These are phyloP conservation scores for Russula emetica DNA, from an alignment of 768 basidiomycete genomes.

Conservation along the genomic window DNA sequence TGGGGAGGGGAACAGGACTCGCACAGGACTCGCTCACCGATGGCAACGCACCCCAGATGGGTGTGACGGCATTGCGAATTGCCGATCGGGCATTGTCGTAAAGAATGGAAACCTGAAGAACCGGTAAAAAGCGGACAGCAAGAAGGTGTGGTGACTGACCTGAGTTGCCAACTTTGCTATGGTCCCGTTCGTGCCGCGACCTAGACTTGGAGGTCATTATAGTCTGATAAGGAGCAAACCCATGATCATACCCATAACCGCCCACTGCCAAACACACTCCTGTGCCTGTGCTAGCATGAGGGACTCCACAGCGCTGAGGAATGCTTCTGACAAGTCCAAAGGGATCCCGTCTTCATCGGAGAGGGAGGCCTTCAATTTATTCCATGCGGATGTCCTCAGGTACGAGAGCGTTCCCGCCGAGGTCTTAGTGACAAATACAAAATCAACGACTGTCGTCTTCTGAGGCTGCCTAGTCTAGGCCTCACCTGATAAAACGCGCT, in stretches of 20 bases:
- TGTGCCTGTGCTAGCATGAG: conserved; percentile 93
- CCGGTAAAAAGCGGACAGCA: background rate
- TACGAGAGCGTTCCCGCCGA: conserved; percentile 72
- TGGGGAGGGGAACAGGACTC: background rate
- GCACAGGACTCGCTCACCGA: conserved; percentile 41
- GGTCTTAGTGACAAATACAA: conserved; percentile 39
- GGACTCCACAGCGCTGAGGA: conserved; percentile 59
- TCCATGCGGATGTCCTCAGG: conserved; percentile 50
- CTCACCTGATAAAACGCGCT: conserved; percentile 64
- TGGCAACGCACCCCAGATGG: conserved; percentile 43
- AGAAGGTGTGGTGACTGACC: conserved; percentile 1
- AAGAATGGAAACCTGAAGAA: conserved; percentile 25
- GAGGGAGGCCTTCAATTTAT: conserved; percentile 44
- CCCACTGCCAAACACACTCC: conserved; percentile 95
- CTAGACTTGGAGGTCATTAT: conserved; percentile 2
- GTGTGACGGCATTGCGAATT: conserved; percentile 22
- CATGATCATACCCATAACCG: conserved; percentile 59
- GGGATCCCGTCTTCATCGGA: conserved; percentile 52
- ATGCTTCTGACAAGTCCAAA: conserved; percentile 60
- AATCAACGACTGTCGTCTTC: background rate
- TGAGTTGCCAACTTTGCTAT: conserved; percentile 26
- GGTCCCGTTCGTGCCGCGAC: conserved; percentile 25
- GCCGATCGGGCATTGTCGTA: conserved; percentile 25
- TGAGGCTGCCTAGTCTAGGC: background rate
- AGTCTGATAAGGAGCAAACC: conserved; percentile 4